Percentiles rank a stretch among this genome's conserved stretches.
Conservation (phyloP, 176 grass and related monocot genomes). For the Bromus sterilis region DNA sequence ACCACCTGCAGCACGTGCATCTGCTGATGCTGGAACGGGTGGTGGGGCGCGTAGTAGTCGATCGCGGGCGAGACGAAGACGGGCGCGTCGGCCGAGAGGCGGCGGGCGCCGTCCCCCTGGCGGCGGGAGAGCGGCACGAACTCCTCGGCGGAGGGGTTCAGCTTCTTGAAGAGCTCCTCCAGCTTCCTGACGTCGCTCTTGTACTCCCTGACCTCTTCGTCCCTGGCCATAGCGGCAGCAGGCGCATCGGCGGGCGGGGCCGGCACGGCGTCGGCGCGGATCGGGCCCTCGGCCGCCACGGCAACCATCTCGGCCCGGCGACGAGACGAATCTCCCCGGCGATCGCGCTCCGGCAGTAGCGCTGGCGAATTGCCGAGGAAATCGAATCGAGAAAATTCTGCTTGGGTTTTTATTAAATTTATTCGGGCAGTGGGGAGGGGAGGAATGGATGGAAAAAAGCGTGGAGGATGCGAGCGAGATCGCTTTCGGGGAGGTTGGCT, state of each 20-base stretch:
- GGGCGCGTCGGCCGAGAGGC: constrained; percentile 44
- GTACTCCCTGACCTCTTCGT: constrained; percentile 61
- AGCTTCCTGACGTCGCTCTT: constrained; percentile 68
- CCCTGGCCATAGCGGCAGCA: constrained; percentile 4
- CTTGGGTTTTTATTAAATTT: constrained; percentile 23
- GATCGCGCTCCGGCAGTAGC: constrained; percentile 22
- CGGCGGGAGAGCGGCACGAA: constrained; percentile 63
- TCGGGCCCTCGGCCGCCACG: constrained; percentile 36
- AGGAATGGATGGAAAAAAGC: neutral
- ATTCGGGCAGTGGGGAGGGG: neutral
- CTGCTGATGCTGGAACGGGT: constrained; percentile 20
- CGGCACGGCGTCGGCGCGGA: constrained; percentile 29
- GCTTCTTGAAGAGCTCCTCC: constrained; percentile 75
- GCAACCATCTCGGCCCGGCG: constrained; percentile 38
- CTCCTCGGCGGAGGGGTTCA: constrained; percentile 84
- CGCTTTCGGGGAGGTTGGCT: constrained; percentile 36
- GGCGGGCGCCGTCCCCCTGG: neutral
- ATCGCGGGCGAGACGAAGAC: constrained; percentile 38
- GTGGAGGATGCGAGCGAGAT: constrained; percentile 4
- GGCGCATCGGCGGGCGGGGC: no score
- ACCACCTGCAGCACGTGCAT: constrained; percentile 38
- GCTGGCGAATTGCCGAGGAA: constrained; percentile 11
- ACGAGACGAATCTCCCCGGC: neutral
- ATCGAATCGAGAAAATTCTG: constrained; percentile 19
- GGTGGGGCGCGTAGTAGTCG: constrained; percentile 35